Evolutionary conservation across 225 moss, liverwort and hornwort genomes (phyloP), one percentile per base, ranked within the genome.

Genomic region (Takakia lepidozioides): DNA sequence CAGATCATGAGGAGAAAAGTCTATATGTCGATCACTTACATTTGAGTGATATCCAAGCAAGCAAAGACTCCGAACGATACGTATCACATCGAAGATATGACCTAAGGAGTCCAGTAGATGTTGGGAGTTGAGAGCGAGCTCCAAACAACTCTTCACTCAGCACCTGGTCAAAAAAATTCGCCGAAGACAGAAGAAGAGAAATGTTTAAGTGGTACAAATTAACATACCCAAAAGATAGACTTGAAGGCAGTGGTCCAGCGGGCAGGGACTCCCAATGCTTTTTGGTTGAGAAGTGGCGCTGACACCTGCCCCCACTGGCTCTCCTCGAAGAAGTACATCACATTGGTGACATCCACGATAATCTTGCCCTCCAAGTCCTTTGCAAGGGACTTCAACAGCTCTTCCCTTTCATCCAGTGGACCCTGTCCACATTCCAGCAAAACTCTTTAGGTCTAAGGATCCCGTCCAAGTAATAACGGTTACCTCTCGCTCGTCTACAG

Each of bases 241-340:
- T 68, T 68, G 61, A 61, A 68, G 18, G 67, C 62, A 34, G 62
- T 68, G 8, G 62, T 68, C 67, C 67, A 68, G 10, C 55, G 38
- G 18, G 67, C 67, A 15, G 61, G 49, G 9, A 68, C 62, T 19
- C 61, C 67, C 62, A 68, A 18, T 23, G 39, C 29, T 46, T 61
- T 40, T 39, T 49, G 23, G 43, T 61, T 68, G 13, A 68, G 41
- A 28, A 61, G 32, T 6, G 49, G 34, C 1, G 67, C 60, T 15
- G 67, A 68, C 14, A 17, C 16, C 29, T 60, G 61, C 14, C 67
- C 67, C 61, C 61, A 61, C 20, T 27, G 23, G 14, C 62, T 66
- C 36, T 66, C 67, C 2, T 37, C n/a, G 30, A 68, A 2, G 19
- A 49, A 10, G n/a, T 61, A 28, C 2, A 41, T 9, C 38, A 68